Conservation (phyloP, 495 filamentous ascomycete genomes). For the Lasiosphaeria miniovina region DNA sequence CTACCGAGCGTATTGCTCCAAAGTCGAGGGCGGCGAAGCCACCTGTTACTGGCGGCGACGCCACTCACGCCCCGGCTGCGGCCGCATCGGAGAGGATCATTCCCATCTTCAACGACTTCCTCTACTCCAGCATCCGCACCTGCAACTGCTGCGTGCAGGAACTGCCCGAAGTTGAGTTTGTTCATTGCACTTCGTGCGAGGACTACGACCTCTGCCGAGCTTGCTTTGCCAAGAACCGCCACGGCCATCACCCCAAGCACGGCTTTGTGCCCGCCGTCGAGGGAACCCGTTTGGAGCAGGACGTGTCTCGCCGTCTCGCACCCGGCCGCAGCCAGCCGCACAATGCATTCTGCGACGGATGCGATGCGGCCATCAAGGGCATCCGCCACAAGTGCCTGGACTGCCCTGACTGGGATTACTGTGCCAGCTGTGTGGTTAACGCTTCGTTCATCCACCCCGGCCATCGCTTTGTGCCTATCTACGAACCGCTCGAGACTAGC, state of each 20-base stretch:
- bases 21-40: conserved; percentile 43
- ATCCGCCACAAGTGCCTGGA: conserved; percentile 95
- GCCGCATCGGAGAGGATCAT: conserved; percentile 17
- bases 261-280: conserved; percentile 65
- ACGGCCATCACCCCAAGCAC: conserved; percentile 93
- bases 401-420: conserved; percentile 98
- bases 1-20: conserved; percentile 71
- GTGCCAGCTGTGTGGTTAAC: conserved; percentile 67
- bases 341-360: conserved; percentile 91
- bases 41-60: conserved; percentile 19
- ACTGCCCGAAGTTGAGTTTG: conserved; percentile 70
- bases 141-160: conserved; percentile 91
- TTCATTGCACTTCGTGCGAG: conserved; percentile 80
- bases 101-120: conserved; percentile 24
- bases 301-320: conserved; percentile 60
- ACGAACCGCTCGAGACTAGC: conserved; percentile 65
- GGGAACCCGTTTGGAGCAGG: conserved; percentile 51
- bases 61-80: conserved; percentile 8
- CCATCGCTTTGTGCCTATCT: conserved; percentile 89
- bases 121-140: conserved; percentile 57
- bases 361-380: conserved; percentile 83
- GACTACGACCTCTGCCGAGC: conserved; percentile 88
- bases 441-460: conserved; percentile 67
- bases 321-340: conserved; percentile 82
- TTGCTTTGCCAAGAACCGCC: conserved; percentile 72